phyloP scores from a whole-genome alignment of 352 stramenopile species.

The Phytophthora podocarpi region DNA sequence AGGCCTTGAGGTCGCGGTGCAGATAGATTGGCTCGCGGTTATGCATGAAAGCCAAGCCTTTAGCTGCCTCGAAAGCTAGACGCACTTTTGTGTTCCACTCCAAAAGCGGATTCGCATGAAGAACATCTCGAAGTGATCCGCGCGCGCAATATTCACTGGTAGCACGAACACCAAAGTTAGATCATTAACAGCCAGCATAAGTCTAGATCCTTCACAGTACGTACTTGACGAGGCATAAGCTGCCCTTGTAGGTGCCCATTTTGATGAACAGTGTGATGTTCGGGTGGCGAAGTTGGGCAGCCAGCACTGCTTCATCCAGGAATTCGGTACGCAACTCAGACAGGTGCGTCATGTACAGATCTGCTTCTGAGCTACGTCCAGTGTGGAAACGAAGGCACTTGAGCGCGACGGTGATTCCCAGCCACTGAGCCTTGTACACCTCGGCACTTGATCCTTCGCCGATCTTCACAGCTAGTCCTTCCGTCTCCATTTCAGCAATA shows the following conservation, averaged over 20 bases:
- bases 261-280: slow-evolving; percentile 85
- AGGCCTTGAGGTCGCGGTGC: slow-evolving; percentile 76
- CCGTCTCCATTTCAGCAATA: slow-evolving; percentile 64
- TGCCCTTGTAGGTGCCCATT: slow-evolving; percentile 64
- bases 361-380: slow-evolving; percentile 38
- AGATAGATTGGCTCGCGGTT: slow-evolving; percentile 77
- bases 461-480: slow-evolving; percentile 67
- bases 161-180: slow-evolving; percentile 10
- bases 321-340: slow-evolving; percentile 67
- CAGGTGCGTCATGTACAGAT: slow-evolving; percentile 75
- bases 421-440: slow-evolving; percentile 72
- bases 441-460: slow-evolving; percentile 67
- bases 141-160: slow-evolving; percentile 69
- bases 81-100: slow-evolving; percentile 75
- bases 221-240: slow-evolving; percentile 78
- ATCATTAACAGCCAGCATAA: neutral
- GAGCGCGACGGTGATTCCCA: slow-evolving; percentile 78
- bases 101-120: slow-evolving; percentile 63
- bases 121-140: slow-evolving; percentile 63
- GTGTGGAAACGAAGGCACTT: slow-evolving; percentile 67
- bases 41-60: slow-evolving; percentile 82
- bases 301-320: slow-evolving; percentile 67
- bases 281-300: slow-evolving; percentile 63
- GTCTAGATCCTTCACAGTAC: slow-evolving; percentile 19
- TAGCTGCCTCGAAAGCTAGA: slow-evolving; percentile 68